Conservation (phyloP, 176 grass and related monocot genomes). For the Ensete ventricosum region DNA sequence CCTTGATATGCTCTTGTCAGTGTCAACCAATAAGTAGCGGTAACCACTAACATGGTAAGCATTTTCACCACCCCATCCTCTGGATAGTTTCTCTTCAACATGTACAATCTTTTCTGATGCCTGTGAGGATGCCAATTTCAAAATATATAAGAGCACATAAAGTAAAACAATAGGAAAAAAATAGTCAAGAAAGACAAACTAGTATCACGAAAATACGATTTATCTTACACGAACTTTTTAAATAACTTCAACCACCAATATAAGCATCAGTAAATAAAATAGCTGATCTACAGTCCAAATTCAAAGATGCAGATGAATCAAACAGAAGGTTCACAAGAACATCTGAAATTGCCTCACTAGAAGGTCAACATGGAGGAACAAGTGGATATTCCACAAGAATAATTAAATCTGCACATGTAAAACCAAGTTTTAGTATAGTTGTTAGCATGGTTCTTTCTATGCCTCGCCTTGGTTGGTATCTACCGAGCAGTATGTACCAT, state of each 20-base stretch:
- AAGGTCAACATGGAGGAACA: background rate
- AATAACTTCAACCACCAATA: background rate
- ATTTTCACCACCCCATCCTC: conserved; percentile 95
- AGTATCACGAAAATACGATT: too few species aligned
- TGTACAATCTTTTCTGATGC: conserved; percentile 62
- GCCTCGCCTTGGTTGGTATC: too few species aligned
- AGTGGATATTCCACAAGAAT: background rate
- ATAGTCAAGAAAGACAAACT: background rate
- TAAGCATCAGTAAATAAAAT: background rate
- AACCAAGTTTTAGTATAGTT: too few species aligned
- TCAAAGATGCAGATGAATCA: background rate
- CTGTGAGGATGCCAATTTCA: conserved; percentile 22
- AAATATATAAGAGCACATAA: background rate
- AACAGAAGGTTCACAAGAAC: background rate
- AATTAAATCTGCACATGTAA: background rate
- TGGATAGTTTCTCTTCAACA: conserved; percentile 77
- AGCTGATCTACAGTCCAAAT: background rate
- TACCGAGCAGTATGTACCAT: too few species aligned
- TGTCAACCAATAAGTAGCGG: conserved; percentile 74
- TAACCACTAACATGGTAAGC: conserved; percentile 91
- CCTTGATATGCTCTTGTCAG: conserved; percentile 69
- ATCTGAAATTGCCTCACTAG: background rate
- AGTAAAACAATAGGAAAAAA: background rate
- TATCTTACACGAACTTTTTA: background rate
- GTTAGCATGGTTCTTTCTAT: too few species aligned